Conservation (phyloP, 352 stramenopile species). For the Blastocystis sp. region DNA sequence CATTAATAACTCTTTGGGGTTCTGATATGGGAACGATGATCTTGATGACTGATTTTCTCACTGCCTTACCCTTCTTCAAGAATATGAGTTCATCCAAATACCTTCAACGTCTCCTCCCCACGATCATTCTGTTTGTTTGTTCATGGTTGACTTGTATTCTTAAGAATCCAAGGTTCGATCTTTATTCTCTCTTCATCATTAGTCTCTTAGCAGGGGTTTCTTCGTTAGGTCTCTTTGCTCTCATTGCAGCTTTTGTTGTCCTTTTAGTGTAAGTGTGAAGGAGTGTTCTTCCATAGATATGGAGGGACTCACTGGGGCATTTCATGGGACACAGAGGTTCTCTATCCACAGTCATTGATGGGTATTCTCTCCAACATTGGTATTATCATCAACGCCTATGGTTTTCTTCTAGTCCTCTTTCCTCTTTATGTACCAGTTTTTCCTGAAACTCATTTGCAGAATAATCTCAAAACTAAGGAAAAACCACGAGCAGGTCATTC, state of each 20-base stretch:
- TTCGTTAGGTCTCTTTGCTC: conserved; percentile 20
- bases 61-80: not conserved
- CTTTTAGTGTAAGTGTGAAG: not conserved
- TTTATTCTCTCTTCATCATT: not conserved
- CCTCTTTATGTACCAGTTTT: conserved; percentile 29
- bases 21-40: conserved; percentile 60
- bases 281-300: not conserved
- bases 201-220: conserved; percentile 32
- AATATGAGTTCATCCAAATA: not conserved
- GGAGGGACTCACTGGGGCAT: conserved; percentile 16
- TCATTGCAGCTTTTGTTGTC: conserved; percentile 25
- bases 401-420: conserved; percentile 33
- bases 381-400: conserved; percentile 50
- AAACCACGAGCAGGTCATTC: not conserved
- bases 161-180: conserved; percentile 31
- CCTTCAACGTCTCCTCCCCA: not conserved
- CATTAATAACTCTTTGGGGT: conserved; percentile 43
- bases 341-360: conserved; percentile 6
- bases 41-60: conserved; percentile 39
- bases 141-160: conserved; percentile 49
- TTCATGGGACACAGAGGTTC: not conserved
- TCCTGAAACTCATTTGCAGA: not conserved
- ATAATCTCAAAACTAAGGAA: not conserved
- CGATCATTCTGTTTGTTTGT: conserved; percentile 25
- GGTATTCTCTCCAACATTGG: conserved; percentile 28